Evolutionary conservation across 1,284 basidiomycete species (phyloP).

Genomic region (Tilletia horrida): DNA sequence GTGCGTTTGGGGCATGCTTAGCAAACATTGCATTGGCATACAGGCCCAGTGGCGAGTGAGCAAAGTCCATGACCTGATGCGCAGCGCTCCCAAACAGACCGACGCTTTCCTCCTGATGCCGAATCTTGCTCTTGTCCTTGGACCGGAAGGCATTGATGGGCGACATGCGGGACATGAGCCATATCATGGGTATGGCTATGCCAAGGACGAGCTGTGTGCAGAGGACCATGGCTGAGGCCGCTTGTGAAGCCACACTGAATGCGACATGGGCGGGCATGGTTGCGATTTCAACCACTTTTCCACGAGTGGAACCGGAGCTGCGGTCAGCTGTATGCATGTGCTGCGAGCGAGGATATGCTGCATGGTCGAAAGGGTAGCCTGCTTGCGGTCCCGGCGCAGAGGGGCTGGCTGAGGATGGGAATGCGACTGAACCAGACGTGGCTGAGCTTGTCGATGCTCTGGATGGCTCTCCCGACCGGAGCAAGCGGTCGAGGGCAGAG

Average conservation of each 20-base stretch:
- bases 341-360: background rate
- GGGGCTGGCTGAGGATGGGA: background rate
- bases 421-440: background rate
- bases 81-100: constrained; percentile 1
- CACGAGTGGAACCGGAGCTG: background rate
- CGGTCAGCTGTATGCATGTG: background rate
- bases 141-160: background rate
- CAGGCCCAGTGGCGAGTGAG: constrained; percentile 1
- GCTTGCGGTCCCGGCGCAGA: background rate
- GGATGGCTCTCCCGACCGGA: background rate
- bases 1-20: constrained; percentile 11
- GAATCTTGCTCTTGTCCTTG: too few relatives aligned
- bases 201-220: constrained; percentile 9
- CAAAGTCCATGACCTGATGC: background rate
- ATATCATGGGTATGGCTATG: constrained; percentile 3
- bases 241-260: constrained; percentile 1
- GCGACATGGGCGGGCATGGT: constrained; percentile 7
- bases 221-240: constrained; percentile 2
- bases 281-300: background rate
- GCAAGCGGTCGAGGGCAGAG: constrained; percentile 2
- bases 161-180: constrained; percentile 9
- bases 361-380: background rate
- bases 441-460: background rate
- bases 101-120: background rate
- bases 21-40: constrained; percentile 12